Percentiles rank a stretch among this genome's conserved stretches.
Evolutionary conservation across 148 eudicot genomes (phyloP).

Genomic region (Polygonum maritimum): DNA sequence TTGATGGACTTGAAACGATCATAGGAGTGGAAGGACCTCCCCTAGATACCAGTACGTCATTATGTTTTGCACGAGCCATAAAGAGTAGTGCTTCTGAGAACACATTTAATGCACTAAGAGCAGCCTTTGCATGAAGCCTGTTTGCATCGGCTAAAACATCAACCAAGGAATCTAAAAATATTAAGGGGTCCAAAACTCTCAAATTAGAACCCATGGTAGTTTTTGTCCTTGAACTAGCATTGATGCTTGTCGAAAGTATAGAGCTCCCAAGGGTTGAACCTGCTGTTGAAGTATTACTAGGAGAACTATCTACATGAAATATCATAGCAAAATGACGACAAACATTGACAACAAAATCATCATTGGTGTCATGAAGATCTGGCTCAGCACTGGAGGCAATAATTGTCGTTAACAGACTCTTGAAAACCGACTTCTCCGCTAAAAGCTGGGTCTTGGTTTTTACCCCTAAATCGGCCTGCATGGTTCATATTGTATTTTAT

Average conservation of each 20-base stretch:
- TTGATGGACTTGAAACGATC: slow-evolving; percentile 95
- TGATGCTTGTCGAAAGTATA: slow-evolving; percentile 33
- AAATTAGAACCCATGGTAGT: slow-evolving; percentile 45
- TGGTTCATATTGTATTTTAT: background rate
- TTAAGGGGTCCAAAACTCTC: slow-evolving; percentile 85
- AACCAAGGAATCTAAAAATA: slow-evolving; percentile 89
- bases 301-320: slow-evolving; percentile 59
- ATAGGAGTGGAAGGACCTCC: slow-evolving; percentile 94
- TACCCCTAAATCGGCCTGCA: slow-evolving; percentile 90
- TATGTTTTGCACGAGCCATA: slow-evolving; percentile 69
- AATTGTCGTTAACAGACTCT: slow-evolving; percentile 79
- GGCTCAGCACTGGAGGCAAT: slow-evolving; percentile 86
- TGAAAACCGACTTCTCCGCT: slow-evolving; percentile 95
- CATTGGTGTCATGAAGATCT: slow-evolving; percentile 56
- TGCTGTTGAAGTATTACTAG: slow-evolving; percentile 31
- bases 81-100: slow-evolving; percentile 79
- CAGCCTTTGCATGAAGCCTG: slow-evolving; percentile 88
- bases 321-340: slow-evolving; percentile 92
- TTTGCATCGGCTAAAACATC: slow-evolving; percentile 93
- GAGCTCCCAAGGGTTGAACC: slow-evolving; percentile 44
- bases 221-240: slow-evolving; percentile 37
- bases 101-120: slow-evolving; percentile 60
- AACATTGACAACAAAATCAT: slow-evolving; percentile 66
- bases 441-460: slow-evolving; percentile 97
- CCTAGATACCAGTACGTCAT: slow-evolving; percentile 60